Percentiles rank a stretch among this genome's conserved stretches.
Evolutionary conservation across 1,284 basidiomycete species (phyloP).

Genomic region (Termitomyces sp.): DNA sequence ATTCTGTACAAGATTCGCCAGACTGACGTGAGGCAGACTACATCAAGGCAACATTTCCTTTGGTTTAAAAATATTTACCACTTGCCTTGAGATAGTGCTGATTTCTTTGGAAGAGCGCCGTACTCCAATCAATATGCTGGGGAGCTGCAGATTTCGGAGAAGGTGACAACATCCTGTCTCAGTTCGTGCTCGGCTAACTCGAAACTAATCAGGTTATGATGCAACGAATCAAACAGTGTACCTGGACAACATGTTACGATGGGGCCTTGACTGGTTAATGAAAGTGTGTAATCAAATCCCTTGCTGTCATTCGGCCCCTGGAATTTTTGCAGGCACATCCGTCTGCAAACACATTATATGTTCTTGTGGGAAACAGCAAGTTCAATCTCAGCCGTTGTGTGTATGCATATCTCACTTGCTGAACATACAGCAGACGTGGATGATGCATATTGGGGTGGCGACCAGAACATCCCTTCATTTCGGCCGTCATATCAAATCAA

Average conservation of each 20-base stretch:
- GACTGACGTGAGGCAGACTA: conserved; percentile 50
- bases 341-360: conserved; percentile 65
- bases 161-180: conserved; percentile 36
- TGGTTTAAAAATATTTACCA: conserved; percentile 39
- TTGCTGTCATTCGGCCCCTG: neutral
- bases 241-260: conserved; percentile 82
- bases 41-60: conserved; percentile 80
- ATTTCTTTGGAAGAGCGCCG: conserved; percentile 53
- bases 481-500: conserved; percentile 80
- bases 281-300: conserved; percentile 45
- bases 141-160: conserved; percentile 78
- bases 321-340: conserved; percentile 65
- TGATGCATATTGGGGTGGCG: conserved; percentile 87
- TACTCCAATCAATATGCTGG: conserved; percentile 83
- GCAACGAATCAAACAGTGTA: conserved; percentile 82
- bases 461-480: conserved; percentile 68
- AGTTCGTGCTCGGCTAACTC: neutral
- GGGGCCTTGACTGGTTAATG: conserved; percentile 89
- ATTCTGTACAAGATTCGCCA: neutral
- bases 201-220: conserved; percentile 58
- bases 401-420: conserved; percentile 1
- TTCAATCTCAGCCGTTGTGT: conserved; percentile 5
- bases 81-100: neutral
- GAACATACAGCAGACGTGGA: conserved; percentile 46
- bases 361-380: conserved; percentile 68